These are phyloP conservation scores for Cyberlindnera meyerae DNA, from an alignment of 805 yeast genomes.

Conservation along the genomic window DNA sequence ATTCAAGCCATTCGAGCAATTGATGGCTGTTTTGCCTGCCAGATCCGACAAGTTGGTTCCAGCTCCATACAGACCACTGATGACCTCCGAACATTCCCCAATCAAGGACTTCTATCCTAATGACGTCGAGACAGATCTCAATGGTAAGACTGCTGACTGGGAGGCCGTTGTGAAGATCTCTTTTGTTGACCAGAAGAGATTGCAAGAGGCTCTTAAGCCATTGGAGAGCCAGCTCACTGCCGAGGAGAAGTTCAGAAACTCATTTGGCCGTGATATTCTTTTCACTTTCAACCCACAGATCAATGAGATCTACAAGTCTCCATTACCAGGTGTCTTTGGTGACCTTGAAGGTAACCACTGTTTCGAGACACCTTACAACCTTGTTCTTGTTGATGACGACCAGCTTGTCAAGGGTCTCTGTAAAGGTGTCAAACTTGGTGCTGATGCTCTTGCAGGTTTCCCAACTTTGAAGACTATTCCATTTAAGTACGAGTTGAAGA, in stretches of 20 bases:
- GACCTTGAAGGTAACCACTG: constrained; percentile 81
- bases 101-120: constrained; percentile 87
- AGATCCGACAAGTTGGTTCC: constrained; percentile 83
- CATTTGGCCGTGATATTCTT: constrained; percentile 62
- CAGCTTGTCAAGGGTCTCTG: constrained; percentile 51
- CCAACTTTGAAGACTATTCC: constrained; percentile 76
- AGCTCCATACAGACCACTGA: constrained; percentile 64
- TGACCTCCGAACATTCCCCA: constrained; percentile 84
- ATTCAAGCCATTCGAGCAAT: constrained; percentile 88
- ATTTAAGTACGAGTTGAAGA: constrained; percentile 45
- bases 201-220: constrained; percentile 69
- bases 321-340: constrained; percentile 69
- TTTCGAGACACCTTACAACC: constrained; percentile 49
- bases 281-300: constrained; percentile 76
- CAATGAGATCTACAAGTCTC: constrained; percentile 61
- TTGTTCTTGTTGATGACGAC: constrained; percentile 42
- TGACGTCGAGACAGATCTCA: constrained; percentile 82
- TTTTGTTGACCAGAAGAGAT: constrained; percentile 80
- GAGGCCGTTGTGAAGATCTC: constrained; percentile 93
- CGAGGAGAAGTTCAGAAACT: constrained; percentile 70
- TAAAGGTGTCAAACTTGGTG: constrained; percentile 64
- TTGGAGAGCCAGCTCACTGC: constrained; percentile 54
- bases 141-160: constrained; percentile 96
- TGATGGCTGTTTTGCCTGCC: constrained; percentile 90
- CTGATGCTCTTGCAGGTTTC: constrained; percentile 79